phyloP scores from a whole-genome alignment of 495 filamentous ascomycete species.

The Penicillium riverlandense region DNA sequence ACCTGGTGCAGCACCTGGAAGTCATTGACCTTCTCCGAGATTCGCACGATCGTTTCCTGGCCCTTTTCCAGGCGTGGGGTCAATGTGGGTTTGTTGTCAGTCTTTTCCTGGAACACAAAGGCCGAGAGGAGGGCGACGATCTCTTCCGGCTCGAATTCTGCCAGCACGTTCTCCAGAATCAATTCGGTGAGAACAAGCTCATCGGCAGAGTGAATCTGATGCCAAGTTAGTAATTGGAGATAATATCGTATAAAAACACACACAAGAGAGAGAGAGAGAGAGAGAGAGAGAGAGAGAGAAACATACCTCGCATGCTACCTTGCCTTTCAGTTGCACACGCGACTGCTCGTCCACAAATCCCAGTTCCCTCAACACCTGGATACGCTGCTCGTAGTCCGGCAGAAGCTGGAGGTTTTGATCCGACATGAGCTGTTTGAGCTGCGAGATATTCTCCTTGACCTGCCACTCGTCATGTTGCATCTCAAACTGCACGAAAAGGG shows the following conservation, averaged over 20 bases:
- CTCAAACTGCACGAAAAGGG: constrained; percentile 50
- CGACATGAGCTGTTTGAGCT: constrained; percentile 79
- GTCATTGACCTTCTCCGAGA: constrained; percentile 84
- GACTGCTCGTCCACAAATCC: constrained; percentile 79
- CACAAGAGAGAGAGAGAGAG: background rate
- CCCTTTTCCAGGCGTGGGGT: constrained; percentile 79
- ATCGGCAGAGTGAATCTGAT: constrained; percentile 81
- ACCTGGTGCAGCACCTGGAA: constrained; percentile 86
- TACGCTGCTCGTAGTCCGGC: constrained; percentile 96
- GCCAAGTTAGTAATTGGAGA: constrained; percentile 10
- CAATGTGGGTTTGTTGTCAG: constrained; percentile 73
- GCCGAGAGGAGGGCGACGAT: constrained; percentile 90
- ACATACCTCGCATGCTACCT: constrained; percentile 78
- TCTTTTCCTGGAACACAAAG: constrained; percentile 99
- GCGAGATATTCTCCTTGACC: constrained; percentile 81
- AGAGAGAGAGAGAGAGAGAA: constrained; percentile 19
- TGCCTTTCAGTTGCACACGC: constrained; percentile 90
- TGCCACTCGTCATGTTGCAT: constrained; percentile 95
- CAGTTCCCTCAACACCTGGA: constrained; percentile 83
- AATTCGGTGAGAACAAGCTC: constrained; percentile 96
- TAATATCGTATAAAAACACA: no score
- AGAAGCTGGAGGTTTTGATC: constrained; percentile 95
- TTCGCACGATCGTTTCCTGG: constrained; percentile 74
- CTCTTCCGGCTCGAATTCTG: constrained; percentile 91
- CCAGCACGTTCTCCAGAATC: constrained; percentile 91